A percentile compares a stretch with the other conserved stretches of the same genome.
phyloP scores from a whole-genome alignment of 2,329 filamentous ascomycete species.

The Colletotrichum aenigma region DNA sequence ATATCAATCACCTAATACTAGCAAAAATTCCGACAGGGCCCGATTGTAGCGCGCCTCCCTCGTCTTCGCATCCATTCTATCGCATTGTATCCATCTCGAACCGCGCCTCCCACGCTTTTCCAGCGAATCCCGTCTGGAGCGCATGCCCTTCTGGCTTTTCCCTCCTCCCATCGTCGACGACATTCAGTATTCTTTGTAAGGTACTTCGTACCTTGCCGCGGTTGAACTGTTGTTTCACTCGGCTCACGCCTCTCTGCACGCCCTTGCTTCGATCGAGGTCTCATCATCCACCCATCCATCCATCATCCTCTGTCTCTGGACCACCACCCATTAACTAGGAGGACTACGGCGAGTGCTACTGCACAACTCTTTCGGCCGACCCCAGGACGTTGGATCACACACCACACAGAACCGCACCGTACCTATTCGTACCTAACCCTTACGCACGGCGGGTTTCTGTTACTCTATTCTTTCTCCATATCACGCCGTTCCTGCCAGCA shows the following conservation, averaged over 20 bases:
- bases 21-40: conserved; percentile 9
- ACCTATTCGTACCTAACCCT: background rate
- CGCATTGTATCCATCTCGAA: background rate
- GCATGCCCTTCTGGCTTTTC: background rate
- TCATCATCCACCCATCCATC: background rate
- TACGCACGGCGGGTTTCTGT: background rate
- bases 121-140: background rate
- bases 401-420: background rate
- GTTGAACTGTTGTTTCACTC: background rate
- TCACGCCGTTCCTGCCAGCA: conserved; percentile 11
- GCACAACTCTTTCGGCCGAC: background rate
- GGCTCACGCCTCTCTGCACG: conserved; percentile 1
- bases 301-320: background rate
- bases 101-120: background rate
- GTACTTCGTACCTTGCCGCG: background rate
- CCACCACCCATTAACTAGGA: background rate
- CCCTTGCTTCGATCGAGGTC: background rate
- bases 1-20: conserved; percentile 6
- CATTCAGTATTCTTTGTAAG: background rate
- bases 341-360: background rate
- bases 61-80: background rate
- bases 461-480: conserved; percentile 17
- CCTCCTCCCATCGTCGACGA: background rate
- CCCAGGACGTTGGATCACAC: background rate
- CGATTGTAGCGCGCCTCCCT: background rate